Base-by-base conservation (phyloP, 2,329 filamentous ascomycete species). In the Hypoxylon sp. region DNA sequence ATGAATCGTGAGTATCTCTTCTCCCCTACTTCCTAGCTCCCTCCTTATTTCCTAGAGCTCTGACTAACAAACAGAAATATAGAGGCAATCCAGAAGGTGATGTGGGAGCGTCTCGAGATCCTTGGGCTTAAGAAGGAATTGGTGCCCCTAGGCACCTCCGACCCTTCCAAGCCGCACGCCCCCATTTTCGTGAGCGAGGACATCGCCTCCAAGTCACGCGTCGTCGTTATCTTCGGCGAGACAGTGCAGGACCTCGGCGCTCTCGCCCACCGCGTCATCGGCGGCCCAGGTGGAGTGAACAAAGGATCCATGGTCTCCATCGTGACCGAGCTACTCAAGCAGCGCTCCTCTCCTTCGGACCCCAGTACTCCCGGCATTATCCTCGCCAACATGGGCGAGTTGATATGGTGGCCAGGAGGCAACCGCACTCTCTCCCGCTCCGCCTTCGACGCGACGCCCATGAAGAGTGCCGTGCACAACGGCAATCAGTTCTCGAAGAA, bases 141-240 rank as follows among this genome's bases (percentile, higher is more conserved):
- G 13, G 85, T 97, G 1, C 93, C 93, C 0, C 79, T 90, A 0
- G 83, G 83, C 24, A 81, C 83, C 0, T 74, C 77, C 0, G 74
- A 78, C 0, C 26, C 65, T 2, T 74, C 78, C 0, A 80, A 87
- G 5, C 89, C 90, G 0, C 88, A 93, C 68, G 82, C 93, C 5
- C 89, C 90, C 0, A 92, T 98, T 73, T 87, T 95, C 65, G 81
- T 87, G 33, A 84, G 79, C 6, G 71, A 81, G 5, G 83, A 90
- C 65, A 78, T 96, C 2, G 73, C 79, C 22, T 78, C 77, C 9
- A 87, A 87, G 61, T 83, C 86, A 51, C 90, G 92, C 44, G 81
- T 97, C 14, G 82, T 97, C 22, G 80, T 97, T 50, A 80, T 97
- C 57, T 87, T 97, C 73, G 93, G 93, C 62, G 91, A 96, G 73